Evolutionary conservation across 129 eudicot genomes (phyloP).

Genomic region (Artemisia argyi): DNA sequence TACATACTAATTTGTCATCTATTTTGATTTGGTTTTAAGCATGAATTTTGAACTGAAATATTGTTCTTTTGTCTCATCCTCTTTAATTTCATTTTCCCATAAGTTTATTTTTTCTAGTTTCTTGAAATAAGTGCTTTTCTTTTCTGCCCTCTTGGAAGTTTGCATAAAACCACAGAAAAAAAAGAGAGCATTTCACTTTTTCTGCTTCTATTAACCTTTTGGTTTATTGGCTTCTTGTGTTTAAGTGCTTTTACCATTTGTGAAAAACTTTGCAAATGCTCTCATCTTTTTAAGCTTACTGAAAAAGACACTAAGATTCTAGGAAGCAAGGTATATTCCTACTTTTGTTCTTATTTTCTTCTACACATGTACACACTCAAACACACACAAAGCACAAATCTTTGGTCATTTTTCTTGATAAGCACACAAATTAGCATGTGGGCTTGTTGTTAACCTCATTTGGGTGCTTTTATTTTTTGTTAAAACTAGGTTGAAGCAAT

Average conservation of each 20-base stretch:
- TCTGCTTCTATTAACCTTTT: constrained; percentile 35
- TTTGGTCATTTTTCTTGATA: constrained; percentile 22
- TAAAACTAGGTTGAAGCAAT: constrained; percentile 29
- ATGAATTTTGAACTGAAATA: constrained; percentile 16
- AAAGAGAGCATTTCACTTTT: constrained; percentile 34
- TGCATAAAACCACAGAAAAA: constrained; percentile 25
- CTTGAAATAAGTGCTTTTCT: constrained; percentile 35
- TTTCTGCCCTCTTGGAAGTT: constrained; percentile 33
- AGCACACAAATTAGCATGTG: constrained; percentile 18
- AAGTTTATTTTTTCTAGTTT: constrained; percentile 32
- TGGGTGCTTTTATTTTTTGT: constrained; percentile 15
- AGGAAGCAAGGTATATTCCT: constrained; percentile 34
- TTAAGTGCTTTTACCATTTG: constrained; percentile 33
- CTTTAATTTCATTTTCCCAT: constrained; percentile 36
- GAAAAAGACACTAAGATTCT: constrained; percentile 33
- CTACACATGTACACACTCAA: constrained; percentile 10
- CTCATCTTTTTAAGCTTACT: constrained; percentile 33
- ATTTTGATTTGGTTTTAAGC: background rate
- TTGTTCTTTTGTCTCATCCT: constrained; percentile 33
- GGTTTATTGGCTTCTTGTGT: constrained; percentile 30
- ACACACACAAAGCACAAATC: constrained; percentile 24
- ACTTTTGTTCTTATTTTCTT: constrained; percentile 31
- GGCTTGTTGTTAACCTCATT: constrained; percentile 28
- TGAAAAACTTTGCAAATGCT: constrained; percentile 18
- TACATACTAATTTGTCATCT: constrained; percentile 4